Evolutionary conservation across 2,329 filamentous ascomycete species (phyloP).

Genomic region (Botryotinia globosa): DNA sequence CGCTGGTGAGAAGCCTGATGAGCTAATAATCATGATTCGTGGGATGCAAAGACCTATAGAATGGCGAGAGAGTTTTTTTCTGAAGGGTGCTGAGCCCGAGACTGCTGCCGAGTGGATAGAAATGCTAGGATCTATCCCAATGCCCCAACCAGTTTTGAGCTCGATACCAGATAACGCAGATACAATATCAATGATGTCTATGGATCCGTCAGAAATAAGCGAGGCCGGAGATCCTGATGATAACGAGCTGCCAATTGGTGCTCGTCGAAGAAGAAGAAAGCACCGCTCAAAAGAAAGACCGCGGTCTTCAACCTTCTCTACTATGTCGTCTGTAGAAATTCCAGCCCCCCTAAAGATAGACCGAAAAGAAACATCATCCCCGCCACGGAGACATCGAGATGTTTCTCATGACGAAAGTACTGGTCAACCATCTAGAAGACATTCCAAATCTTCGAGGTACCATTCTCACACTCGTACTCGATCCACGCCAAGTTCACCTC

Average conservation of each 20-base stretch:
- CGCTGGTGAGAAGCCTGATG: slow-evolving; percentile 64
- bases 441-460: slow-evolving; percentile 12
- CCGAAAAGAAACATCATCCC: slow-evolving; percentile 6
- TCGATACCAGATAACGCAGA: slow-evolving; percentile 20
- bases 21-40: slow-evolving; percentile 84
- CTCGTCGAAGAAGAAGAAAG: slow-evolving; percentile 28
- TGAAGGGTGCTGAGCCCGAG: slow-evolving; percentile 59
- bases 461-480: slow-evolving; percentile 19
- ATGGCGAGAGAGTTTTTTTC: slow-evolving; percentile 83
- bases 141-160: slow-evolving; percentile 48
- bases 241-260: slow-evolving; percentile 36
- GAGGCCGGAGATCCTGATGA: slow-evolving; percentile 24
- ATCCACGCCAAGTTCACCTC: slow-evolving; percentile 20
- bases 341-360: slow-evolving; percentile 2
- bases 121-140: slow-evolving; percentile 61
- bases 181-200: slow-evolving; percentile 20
- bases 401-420: slow-evolving; percentile 5
- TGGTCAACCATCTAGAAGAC: not conserved
- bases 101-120: slow-evolving; percentile 80
- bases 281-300: slow-evolving; percentile 18
- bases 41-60: slow-evolving; percentile 62
- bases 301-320: slow-evolving; percentile 19
- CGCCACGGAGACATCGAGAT: slow-evolving; percentile 6
- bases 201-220: slow-evolving; percentile 13
- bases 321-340: slow-evolving; percentile 1